Evolutionary conservation across 2,329 filamentous ascomycete species (phyloP), one percentile per base, ranked within the genome.

Genomic region (Exophiala sp.): DNA sequence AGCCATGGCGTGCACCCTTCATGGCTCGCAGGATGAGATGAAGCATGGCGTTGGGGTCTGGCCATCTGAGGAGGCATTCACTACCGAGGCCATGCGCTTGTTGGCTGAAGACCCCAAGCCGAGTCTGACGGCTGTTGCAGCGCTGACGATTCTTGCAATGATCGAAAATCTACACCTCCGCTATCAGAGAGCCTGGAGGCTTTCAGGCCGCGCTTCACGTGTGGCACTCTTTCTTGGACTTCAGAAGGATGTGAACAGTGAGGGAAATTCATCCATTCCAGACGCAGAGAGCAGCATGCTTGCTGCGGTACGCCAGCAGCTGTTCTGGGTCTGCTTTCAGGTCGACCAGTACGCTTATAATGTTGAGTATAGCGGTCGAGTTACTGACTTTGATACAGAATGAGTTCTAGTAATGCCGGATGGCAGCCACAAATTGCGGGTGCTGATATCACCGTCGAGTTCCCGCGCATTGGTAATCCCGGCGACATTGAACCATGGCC

Each of bases 61-160:
- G 44, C 44, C 44, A n/a, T 18, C 44, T 35, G 29, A 9, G 4
- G 29, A 47, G 16, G 44, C 29, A 8, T 47, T 47, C 33, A 33
- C 18, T 12, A 36, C 3, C 18, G 44, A 47, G 33, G 29, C 44
- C 7, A 24, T 16, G 34, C 10, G 33, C 6, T 33, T 47, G 16
- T 36, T 47, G n/a, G n/a, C 24, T 12, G 44, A 33, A 47, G 12
- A 47, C 9, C 44, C 44, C 44, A 33, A 47, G 18, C 44, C 44
- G 9, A 35, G 18, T 36, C 34, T 47, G 29, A 47, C 44, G n/a
- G 24, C 29, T 11, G 33, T 47, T 8, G 44, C 44, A 47, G 44
- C 29, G 3, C 24, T 47, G 44, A 14, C 21, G 8, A 12, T 47
- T 35, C 44, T 47, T 7, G 29, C 44, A 36, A 35, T 47, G 44